Percentiles rank a stretch among this genome's conserved stretches.
Evolutionary conservation across 2,329 filamentous ascomycete species (phyloP).

Genomic region (Colletotrichum sp.): DNA sequence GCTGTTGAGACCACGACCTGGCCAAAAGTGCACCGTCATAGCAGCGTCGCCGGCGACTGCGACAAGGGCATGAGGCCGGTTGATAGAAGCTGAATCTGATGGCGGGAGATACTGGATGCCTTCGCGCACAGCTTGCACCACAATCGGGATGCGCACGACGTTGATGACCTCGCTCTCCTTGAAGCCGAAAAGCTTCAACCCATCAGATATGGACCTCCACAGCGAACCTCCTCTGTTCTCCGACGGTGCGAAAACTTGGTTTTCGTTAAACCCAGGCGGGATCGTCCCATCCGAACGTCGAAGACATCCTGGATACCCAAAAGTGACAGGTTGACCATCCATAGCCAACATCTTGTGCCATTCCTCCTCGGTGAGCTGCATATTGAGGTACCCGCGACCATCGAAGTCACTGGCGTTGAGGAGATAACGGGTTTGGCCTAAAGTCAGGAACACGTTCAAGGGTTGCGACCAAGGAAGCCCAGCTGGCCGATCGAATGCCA

Average conservation of each 20-base stretch:
- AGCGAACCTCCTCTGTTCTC: not conserved
- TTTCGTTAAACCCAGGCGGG: not conserved
- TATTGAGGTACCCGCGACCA: slow-evolving; percentile 28
- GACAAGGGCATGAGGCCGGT: not conserved
- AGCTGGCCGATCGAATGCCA: slow-evolving; percentile 25
- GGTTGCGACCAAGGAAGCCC: slow-evolving; percentile 39
- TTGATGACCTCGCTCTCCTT: not conserved
- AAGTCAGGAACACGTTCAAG: slow-evolving; percentile 39
- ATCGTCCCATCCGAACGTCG: not conserved
- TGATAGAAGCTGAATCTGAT: not conserved
- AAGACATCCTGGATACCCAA: slow-evolving; percentile 35
- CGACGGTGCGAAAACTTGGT: not conserved
- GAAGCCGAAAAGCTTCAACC: not conserved
- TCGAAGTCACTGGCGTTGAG: slow-evolving; percentile 40
- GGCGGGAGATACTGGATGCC: not conserved
- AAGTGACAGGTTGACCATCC: slow-evolving; percentile 35
- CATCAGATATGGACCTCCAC: not conserved
- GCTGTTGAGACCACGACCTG: not conserved
- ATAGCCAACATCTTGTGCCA: slow-evolving; percentile 29
- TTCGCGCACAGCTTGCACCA: not conserved
- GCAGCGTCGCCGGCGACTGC: not conserved
- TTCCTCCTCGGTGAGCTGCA: slow-evolving; percentile 40
- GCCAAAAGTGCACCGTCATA: not conserved
- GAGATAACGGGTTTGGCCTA: slow-evolving; percentile 39
- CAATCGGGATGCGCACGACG: not conserved